Percentiles rank a stretch among this genome's conserved stretches.
Conservation (phyloP, 2,329 filamentous ascomycete species). For the Bipolaris victoriae region DNA sequence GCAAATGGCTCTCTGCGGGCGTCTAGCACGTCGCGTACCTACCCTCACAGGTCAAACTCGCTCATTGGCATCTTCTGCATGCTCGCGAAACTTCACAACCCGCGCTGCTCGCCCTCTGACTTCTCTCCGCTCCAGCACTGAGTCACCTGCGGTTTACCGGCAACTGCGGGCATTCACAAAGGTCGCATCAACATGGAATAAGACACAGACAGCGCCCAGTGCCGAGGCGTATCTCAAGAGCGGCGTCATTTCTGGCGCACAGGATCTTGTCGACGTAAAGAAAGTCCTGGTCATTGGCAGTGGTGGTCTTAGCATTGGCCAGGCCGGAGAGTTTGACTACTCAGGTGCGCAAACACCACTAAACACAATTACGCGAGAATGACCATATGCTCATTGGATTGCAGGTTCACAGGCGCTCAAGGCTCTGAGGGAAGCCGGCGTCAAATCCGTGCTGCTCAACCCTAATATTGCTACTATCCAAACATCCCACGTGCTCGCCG, state of each 20-base stretch:
- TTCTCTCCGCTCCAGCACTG: slow-evolving; percentile 36
- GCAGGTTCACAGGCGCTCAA: slow-evolving; percentile 94
- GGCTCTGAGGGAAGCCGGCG: slow-evolving; percentile 92
- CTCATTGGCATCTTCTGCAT: slow-evolving; percentile 35
- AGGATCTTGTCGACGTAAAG: slow-evolving; percentile 84
- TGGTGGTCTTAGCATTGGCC: slow-evolving; percentile 94
- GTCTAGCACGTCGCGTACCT: slow-evolving; percentile 51
- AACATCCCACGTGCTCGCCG: slow-evolving; percentile 92
- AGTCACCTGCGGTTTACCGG: slow-evolving; percentile 41
- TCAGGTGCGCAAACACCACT: slow-evolving; percentile 68
- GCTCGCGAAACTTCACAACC: slow-evolving; percentile 42
- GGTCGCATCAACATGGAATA: slow-evolving; percentile 42
- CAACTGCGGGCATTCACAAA: slow-evolving; percentile 50
- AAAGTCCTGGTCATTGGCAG: slow-evolving; percentile 97
- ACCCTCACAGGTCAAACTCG: slow-evolving; percentile 43
- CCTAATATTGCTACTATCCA: slow-evolving; percentile 99
- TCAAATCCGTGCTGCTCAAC: slow-evolving; percentile 91
- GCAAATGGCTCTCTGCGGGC: slow-evolving; percentile 51
- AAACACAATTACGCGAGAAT: background rate
- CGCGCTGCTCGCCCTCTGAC: slow-evolving; percentile 42
- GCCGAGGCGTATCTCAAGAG: slow-evolving; percentile 88
- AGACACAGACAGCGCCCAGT: slow-evolving; percentile 73
- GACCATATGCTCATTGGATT: slow-evolving; percentile 21
- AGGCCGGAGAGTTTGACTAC: slow-evolving; percentile 98
- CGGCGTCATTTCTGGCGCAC: slow-evolving; percentile 78